A percentile compares a stretch with the other conserved stretches of the same genome.
These are phyloP conservation scores for Iberis pinnata DNA, from an alignment of 345 rosid genomes.

Conservation along the genomic window DNA sequence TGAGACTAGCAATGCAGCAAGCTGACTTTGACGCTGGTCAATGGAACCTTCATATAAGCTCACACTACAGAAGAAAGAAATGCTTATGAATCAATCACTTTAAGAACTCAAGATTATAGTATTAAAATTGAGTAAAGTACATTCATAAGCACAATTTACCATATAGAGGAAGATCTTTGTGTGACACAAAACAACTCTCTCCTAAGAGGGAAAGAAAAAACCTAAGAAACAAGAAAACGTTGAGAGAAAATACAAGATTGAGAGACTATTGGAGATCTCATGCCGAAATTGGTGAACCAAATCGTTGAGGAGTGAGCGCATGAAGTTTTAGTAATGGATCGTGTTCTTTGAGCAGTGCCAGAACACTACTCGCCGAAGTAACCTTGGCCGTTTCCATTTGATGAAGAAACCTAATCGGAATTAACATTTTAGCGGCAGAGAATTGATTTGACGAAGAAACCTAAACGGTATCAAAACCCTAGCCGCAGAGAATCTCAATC, in stretches of 20 bases:
- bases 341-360: conserved; percentile 90
- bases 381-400: conserved; percentile 65
- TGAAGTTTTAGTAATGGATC: conserved; percentile 80
- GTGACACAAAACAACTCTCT: too few species aligned
- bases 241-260: conserved; percentile 56
- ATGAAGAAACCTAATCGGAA: not conserved
- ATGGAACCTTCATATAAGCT: conserved; percentile 97
- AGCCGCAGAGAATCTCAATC: too few species aligned
- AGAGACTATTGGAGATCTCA: conserved; percentile 97
- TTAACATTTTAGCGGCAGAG: too few species aligned
- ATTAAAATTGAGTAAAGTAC: too few species aligned
- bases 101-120: too few species aligned
- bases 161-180: too few species aligned
- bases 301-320: conserved; percentile 82
- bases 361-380: conserved; percentile 85
- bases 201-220: conserved; percentile 15
- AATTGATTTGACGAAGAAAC: too few species aligned
- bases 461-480: too few species aligned
- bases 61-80: too few species aligned
- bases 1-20: conserved; percentile 88
- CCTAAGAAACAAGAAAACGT: conserved; percentile 25
- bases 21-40: conserved; percentile 83
- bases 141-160: too few species aligned
- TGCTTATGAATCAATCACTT: too few species aligned
- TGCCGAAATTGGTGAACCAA: conserved; percentile 95